Conservation (phyloP, 176 grass and related monocot species). For the Musa schizocarpa region DNA sequence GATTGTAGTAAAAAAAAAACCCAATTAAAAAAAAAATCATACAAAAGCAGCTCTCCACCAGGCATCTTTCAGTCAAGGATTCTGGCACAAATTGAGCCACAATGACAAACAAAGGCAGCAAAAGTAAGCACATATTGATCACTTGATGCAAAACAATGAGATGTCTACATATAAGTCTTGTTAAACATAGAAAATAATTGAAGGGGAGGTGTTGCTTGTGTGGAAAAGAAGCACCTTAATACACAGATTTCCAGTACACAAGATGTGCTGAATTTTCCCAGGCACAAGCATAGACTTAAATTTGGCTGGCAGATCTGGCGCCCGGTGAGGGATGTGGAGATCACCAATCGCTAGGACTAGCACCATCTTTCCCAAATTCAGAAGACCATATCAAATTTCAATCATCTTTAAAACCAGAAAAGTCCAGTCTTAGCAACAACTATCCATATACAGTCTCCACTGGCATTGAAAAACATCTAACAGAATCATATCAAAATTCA, state of each 20-base stretch:
- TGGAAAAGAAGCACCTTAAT: conserved; percentile 49
- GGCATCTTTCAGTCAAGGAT: too few species aligned
- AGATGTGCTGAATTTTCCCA: conserved; percentile 98
- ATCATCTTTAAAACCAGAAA: not conserved
- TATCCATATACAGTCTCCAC: too few species aligned
- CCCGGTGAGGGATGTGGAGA: conserved; percentile 86
- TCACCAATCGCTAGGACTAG: conserved; percentile 86
- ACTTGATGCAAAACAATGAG: not conserved
- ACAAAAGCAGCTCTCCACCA: too few species aligned
- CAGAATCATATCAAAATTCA: too few species aligned
- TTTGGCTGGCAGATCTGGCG: conserved; percentile 76
- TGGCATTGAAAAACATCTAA: too few species aligned
- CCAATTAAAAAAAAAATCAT: too few species aligned
- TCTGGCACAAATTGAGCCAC: too few species aligned
- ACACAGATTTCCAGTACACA: conserved; percentile 91
- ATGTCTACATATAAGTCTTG: too few species aligned
- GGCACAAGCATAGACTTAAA: conserved; percentile 99
- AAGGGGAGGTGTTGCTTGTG: not conserved
- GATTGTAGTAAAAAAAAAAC: too few species aligned
- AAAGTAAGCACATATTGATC: too few species aligned
- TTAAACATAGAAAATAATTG: not conserved
- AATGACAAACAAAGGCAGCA: too few species aligned
- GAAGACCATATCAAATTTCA: conserved; percentile 1
- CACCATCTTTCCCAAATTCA: conserved; percentile 14
- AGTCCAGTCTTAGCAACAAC: not conserved